A percentile compares a stretch with the other conserved stretches of the same genome.
Conservation (phyloP, 2,329 filamentous ascomycete species). For the Aspergillus sp. region DNA sequence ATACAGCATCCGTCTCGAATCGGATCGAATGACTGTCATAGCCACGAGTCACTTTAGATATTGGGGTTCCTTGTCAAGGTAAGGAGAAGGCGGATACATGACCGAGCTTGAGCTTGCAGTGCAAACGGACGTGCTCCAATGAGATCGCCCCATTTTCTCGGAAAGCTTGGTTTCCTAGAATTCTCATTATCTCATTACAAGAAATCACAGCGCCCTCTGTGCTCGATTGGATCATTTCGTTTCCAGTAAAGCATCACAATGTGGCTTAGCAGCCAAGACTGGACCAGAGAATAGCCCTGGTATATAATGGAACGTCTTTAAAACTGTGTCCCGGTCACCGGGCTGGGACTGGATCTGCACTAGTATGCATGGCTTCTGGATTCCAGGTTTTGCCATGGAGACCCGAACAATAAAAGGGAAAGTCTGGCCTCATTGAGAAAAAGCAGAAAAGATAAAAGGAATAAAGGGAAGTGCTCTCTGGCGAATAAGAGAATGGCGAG, state of each 20-base stretch:
- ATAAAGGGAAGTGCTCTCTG: background rate
- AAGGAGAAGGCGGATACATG: background rate
- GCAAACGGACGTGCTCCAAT: conserved; percentile 20
- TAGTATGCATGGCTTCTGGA: conserved; percentile 7
- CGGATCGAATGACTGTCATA: conserved; percentile 3
- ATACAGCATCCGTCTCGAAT: conserved; percentile 3
- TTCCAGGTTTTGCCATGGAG: background rate
- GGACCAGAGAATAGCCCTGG: conserved; percentile 9
- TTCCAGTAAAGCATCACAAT: conserved; percentile 11
- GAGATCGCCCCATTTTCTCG: conserved; percentile 22
- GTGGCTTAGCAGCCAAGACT: conserved; percentile 15
- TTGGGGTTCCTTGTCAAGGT: conserved; percentile 10
- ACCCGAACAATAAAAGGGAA: background rate
- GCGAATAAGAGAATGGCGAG: conserved; percentile 4
- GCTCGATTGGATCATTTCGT: conserved; percentile 8
- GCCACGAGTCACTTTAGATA: conserved; percentile 4
- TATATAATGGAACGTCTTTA: conserved; percentile 13
- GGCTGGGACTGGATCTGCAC: conserved; percentile 16
- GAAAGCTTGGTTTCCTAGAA: conserved; percentile 10
- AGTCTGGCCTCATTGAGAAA: background rate
- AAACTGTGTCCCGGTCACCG: conserved; percentile 17
- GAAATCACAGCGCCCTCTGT: conserved; percentile 4
- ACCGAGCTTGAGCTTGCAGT: background rate
- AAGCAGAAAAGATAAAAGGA: background rate
- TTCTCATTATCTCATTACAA: conserved; percentile 10